These are phyloP conservation scores for Coprinopsis sp. DNA, from an alignment of 768 basidiomycete species.

Conservation along the genomic window DNA sequence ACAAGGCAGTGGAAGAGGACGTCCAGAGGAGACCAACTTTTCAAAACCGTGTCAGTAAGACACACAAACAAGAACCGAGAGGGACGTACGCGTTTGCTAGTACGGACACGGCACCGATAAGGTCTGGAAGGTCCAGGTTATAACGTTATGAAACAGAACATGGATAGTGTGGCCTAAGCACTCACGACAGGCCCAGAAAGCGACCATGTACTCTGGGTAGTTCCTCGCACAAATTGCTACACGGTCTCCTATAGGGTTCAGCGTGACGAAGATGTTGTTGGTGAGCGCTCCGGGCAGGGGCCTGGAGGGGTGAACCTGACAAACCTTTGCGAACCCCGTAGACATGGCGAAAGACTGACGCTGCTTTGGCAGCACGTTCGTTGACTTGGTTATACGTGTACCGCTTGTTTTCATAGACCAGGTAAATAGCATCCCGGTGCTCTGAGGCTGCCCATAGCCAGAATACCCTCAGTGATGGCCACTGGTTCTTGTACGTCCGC, in stretches of 20 bases:
- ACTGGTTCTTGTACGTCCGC: slow-evolving; percentile 50
- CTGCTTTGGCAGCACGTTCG: slow-evolving; percentile 31
- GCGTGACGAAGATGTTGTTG: background rate
- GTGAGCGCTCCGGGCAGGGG: too few species aligned
- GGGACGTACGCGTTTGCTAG: slow-evolving; percentile 41
- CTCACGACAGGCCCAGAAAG: slow-evolving; percentile 47
- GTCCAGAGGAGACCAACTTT: slow-evolving; percentile 38
- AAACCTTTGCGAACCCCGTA: slow-evolving; percentile 48
- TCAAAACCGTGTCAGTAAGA: background rate
- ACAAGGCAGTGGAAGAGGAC: slow-evolving; percentile 41
- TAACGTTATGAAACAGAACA: background rate
- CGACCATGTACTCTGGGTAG: slow-evolving; percentile 40
- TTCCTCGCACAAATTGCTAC: slow-evolving; percentile 48
- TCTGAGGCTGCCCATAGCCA: slow-evolving; percentile 37
- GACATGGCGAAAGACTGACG: slow-evolving; percentile 30
- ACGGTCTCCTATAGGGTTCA: slow-evolving; percentile 39
- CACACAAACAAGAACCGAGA: background rate
- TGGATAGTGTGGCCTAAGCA: slow-evolving; percentile 2
- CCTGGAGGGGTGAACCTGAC: background rate
- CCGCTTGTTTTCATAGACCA: slow-evolving; percentile 46
- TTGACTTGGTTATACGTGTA: slow-evolving; percentile 39
- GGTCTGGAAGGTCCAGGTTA: slow-evolving; percentile 19
- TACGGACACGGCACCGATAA: slow-evolving; percentile 47
- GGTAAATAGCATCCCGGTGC: slow-evolving; percentile 37
- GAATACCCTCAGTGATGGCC: slow-evolving; percentile 43